phyloP scores from a whole-genome alignment of 148 eudicot species.

The Silene uniflora region DNA sequence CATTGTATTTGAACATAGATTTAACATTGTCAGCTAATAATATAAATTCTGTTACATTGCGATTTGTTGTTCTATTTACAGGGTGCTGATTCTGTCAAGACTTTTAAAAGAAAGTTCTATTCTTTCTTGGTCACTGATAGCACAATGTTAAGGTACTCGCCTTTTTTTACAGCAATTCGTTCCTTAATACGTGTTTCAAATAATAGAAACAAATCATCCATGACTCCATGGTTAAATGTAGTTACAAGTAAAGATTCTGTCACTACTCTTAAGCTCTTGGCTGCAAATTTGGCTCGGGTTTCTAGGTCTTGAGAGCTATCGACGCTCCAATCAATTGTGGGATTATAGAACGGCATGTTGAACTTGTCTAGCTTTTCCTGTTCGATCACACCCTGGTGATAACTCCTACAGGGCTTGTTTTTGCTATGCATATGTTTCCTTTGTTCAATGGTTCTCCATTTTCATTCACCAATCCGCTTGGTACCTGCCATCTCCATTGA shows the following conservation, averaged over 20 bases:
- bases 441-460: not conserved
- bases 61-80: not conserved
- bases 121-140: constrained; percentile 29
- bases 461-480: not conserved
- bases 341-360: constrained; percentile 40
- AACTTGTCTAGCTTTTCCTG: constrained; percentile 31
- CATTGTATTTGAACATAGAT: not conserved
- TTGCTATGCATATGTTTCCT: not conserved
- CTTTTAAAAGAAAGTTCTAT: not conserved
- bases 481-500: not conserved
- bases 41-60: not conserved
- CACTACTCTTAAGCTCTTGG: constrained; percentile 22
- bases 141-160: constrained; percentile 28
- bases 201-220: constrained; percentile 31
- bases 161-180: constrained; percentile 20
- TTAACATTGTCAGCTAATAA: not conserved
- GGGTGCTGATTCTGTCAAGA: not conserved
- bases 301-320: constrained; percentile 15
- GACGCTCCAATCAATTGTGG: constrained; percentile 33
- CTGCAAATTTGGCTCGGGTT: constrained; percentile 19
- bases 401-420: not conserved
- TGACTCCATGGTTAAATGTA: constrained; percentile 30
- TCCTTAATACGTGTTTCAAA: constrained; percentile 25
- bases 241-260: constrained; percentile 29
- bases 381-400: constrained; percentile 10